phyloP scores from a whole-genome alignment of 441 rosid genomes.

The Populus hybrid region DNA sequence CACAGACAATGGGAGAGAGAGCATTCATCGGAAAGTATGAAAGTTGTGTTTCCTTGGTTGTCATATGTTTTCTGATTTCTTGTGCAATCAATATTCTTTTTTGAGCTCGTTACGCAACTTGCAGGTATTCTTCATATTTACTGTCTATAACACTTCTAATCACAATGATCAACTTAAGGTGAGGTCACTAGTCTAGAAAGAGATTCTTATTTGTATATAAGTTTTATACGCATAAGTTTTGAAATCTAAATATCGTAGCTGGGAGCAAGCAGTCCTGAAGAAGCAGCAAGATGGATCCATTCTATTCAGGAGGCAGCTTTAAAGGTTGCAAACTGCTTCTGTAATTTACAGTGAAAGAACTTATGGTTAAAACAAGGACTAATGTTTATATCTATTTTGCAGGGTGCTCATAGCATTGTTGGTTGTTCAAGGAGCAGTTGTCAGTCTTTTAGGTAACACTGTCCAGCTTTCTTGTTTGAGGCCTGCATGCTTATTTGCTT shows the following conservation, averaged over 20 bases:
- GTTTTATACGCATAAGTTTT: slow-evolving; percentile 31
- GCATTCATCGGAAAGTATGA: slow-evolving; percentile 82
- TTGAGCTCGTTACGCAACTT: slow-evolving; percentile 23
- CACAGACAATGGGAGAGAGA: slow-evolving; percentile 92
- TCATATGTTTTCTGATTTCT: background rate
- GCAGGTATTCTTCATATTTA: slow-evolving; percentile 91
- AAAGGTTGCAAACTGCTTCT: slow-evolving; percentile 47
- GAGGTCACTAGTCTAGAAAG: slow-evolving; percentile 29
- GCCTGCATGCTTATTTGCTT: background rate
- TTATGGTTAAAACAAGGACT: slow-evolving; percentile 18
- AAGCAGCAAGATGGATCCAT: slow-evolving; percentile 97
- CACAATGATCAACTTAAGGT: slow-evolving; percentile 98
- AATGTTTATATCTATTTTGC: slow-evolving; percentile 29
- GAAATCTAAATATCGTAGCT: slow-evolving; percentile 49
- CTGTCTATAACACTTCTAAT: slow-evolving; percentile 80
- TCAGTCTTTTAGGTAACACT: slow-evolving; percentile 60
- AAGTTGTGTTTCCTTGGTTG: background rate
- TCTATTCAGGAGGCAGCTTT: slow-evolving; percentile 74
- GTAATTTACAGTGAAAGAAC: slow-evolving; percentile 10
- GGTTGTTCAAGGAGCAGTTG: slow-evolving; percentile 63
- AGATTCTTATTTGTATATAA: slow-evolving; percentile 7
- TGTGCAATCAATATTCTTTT: background rate
- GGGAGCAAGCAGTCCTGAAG: slow-evolving; percentile 98
- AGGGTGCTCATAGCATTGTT: slow-evolving; percentile 50
- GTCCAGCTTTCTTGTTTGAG: slow-evolving; percentile 3